Conservation (phyloP, 2,329 filamentous ascomycete genomes). For the Macroventuria anomochaeta region DNA sequence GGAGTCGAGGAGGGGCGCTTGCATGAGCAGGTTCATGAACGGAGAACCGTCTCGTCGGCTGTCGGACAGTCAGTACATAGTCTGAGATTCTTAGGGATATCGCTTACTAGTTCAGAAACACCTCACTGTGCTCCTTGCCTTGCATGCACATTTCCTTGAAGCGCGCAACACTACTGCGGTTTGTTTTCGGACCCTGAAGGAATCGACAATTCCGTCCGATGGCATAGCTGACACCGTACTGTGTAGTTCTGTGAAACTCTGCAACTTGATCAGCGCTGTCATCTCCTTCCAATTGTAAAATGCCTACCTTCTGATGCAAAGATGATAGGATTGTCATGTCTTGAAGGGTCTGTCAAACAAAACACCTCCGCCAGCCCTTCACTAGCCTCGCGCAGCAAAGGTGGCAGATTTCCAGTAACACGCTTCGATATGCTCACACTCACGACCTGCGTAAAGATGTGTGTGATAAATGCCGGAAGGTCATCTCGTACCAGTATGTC, state of each 20-base stretch:
- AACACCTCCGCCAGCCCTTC: constrained; percentile 80
- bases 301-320: constrained; percentile 74
- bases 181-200: constrained; percentile 76
- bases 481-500: constrained; percentile 70
- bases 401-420: constrained; percentile 70
- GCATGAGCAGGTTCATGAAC: constrained; percentile 79
- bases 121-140: constrained; percentile 74
- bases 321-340: constrained; percentile 76
- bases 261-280: constrained; percentile 13
- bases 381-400: constrained; percentile 70
- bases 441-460: constrained; percentile 72
- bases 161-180: constrained; percentile 65
- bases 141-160: constrained; percentile 66
- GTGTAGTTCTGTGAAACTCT: constrained; percentile 77
- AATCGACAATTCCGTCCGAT: constrained; percentile 81
- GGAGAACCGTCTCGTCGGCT: constrained; percentile 76
- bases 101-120: constrained; percentile 75
- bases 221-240: constrained; percentile 75
- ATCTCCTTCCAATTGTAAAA: too few relatives aligned
- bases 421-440: constrained; percentile 71
- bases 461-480: constrained; percentile 73
- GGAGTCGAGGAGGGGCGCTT: constrained; percentile 73
- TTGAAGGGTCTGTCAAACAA: constrained; percentile 75
- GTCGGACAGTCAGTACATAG: constrained; percentile 11
- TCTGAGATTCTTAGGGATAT: background rate